phyloP scores from a whole-genome alignment of 2,329 filamentous ascomycete genomes.

The Fusarium musae region DNA sequence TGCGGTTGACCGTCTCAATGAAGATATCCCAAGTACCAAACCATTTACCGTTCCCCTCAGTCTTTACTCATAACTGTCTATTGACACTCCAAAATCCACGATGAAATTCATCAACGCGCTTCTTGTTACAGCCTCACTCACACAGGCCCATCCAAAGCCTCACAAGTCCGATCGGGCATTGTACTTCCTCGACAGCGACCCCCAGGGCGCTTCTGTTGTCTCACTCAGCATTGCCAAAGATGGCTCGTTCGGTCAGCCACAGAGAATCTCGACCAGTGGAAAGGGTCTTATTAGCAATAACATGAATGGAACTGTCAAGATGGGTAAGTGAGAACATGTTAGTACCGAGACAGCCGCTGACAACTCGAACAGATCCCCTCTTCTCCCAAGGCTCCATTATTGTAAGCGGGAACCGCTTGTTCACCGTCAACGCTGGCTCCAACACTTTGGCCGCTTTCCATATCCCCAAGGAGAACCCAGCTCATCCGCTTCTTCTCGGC shows the following conservation, averaged over 20 bases:
- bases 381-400: not conserved
- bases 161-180: not conserved
- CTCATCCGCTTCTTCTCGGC: not conserved
- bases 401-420: not conserved
- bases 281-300: not conserved
- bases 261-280: not conserved
- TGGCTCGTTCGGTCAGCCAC: not conserved
- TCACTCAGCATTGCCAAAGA: not conserved
- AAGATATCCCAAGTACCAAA: not conserved
- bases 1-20: not conserved
- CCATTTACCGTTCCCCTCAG: rapidly evolving
- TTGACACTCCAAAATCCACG: rapidly evolving
- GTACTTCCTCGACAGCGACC: constrained; percentile 16
- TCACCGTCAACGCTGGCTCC: constrained; percentile 10
- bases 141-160: not conserved
- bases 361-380: not conserved
- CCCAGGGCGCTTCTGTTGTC: constrained; percentile 6
- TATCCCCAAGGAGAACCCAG: not conserved
- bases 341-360: rapidly evolving
- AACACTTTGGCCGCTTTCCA: constrained; percentile 5
- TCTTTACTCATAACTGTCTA: rapidly evolving
- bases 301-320: not conserved
- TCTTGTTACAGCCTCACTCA: not conserved
- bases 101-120: not conserved
- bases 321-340: not conserved